Evolutionary conservation across 2,329 filamentous ascomycete species (phyloP).

Genomic region (Cercospora sp.): DNA sequence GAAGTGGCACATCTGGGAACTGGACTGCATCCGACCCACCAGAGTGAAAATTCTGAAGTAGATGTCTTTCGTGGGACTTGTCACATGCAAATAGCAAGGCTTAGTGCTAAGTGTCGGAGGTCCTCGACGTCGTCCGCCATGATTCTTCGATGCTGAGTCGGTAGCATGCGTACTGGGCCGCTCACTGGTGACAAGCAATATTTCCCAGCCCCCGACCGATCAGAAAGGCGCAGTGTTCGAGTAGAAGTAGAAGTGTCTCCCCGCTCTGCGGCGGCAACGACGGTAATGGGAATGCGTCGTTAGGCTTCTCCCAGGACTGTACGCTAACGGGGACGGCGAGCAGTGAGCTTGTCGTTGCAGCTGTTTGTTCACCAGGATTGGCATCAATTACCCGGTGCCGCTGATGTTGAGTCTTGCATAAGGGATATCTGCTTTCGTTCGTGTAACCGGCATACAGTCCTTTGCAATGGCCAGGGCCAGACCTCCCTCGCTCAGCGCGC

Average conservation of each 20-base stretch:
- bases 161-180: not conserved
- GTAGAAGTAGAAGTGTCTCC: not conserved
- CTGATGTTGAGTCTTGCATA: constrained; percentile 25
- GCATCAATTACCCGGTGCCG: not conserved
- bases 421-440: constrained; percentile 54
- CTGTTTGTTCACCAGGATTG: not conserved
- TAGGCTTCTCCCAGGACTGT: not conserved
- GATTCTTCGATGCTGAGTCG: not conserved
- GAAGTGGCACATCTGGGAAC: not conserved
- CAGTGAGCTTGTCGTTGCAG: not conserved
- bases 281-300: not conserved
- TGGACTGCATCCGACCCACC: not conserved
- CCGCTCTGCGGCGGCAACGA: not conserved
- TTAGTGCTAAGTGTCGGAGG: not conserved
- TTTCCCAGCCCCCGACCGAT: not conserved
- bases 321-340: not conserved
- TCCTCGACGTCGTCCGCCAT: not conserved
- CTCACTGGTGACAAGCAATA: not conserved
- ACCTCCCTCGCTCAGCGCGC: constrained; percentile 62
- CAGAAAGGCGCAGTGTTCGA: not conserved
- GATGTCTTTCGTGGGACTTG: not conserved
- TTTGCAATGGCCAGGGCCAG: constrained; percentile 49
- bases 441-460: constrained; percentile 8
- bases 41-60: not conserved
- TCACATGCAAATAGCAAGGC: not conserved